phyloP scores from a whole-genome alignment of 2,329 filamentous ascomycete species.

The Ophiostoma novo-ulmi region DNA sequence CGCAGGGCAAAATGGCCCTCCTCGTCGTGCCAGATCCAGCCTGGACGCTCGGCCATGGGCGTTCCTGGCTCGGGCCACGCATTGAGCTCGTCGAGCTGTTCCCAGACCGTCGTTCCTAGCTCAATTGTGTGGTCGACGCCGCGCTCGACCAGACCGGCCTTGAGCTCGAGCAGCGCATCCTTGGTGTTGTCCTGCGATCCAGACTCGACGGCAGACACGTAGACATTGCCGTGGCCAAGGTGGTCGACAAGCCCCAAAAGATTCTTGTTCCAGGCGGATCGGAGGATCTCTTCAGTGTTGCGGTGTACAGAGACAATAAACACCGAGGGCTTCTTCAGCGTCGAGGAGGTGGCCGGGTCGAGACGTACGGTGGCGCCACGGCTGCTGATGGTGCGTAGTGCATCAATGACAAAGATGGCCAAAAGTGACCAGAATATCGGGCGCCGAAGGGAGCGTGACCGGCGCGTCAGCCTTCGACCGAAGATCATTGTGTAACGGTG shows the following conservation, averaged over 20 bases:
- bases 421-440: slow-evolving; percentile 33
- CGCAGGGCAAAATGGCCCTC: slow-evolving; percentile 51
- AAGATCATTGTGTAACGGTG: slow-evolving; percentile 32
- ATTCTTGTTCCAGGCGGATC: slow-evolving; percentile 55
- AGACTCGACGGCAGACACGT: slow-evolving; percentile 61
- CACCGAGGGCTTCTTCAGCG: slow-evolving; percentile 38
- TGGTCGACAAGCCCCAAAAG: slow-evolving; percentile 51
- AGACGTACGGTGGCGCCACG: slow-evolving; percentile 21
- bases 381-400: slow-evolving; percentile 26
- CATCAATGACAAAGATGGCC: slow-evolving; percentile 36
- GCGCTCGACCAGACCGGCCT: slow-evolving; percentile 46
- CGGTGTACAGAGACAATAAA: slow-evolving; percentile 65
- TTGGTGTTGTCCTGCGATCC: slow-evolving; percentile 65
- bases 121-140: slow-evolving; percentile 51
- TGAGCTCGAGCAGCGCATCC: slow-evolving; percentile 53
- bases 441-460: slow-evolving; percentile 33
- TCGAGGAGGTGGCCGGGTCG: slow-evolving; percentile 25
- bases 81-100: slow-evolving; percentile 54
- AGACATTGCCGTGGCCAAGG: slow-evolving; percentile 58
- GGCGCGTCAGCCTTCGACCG: slow-evolving; percentile 33
- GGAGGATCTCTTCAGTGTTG: slow-evolving; percentile 58
- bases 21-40: slow-evolving; percentile 56
- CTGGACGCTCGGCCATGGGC: slow-evolving; percentile 39
- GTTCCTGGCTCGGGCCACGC: slow-evolving; percentile 34
- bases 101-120: slow-evolving; percentile 49